Percentiles rank a stretch among this genome's conserved stretches.
phyloP scores from a whole-genome alignment of 306 rosid species.

The Prunus dulcis region DNA sequence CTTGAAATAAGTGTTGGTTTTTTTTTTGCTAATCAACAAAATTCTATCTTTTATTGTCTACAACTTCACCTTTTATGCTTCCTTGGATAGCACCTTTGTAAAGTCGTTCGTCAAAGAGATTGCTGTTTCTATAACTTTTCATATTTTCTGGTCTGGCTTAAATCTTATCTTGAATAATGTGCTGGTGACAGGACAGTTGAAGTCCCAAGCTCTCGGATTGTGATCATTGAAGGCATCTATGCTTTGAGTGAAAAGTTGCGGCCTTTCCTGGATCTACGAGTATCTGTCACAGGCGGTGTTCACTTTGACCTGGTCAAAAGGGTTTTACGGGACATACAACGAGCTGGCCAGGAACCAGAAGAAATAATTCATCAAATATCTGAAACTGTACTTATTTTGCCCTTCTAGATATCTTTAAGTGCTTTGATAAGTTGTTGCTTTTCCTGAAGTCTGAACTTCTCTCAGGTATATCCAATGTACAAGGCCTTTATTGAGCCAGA shows the following conservation, averaged over 20 bases:
- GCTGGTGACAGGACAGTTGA: constrained; percentile 81
- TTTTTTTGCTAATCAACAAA: not conserved
- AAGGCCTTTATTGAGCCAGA: constrained; percentile 99
- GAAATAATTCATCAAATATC: constrained; percentile 99
- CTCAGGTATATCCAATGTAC: constrained; percentile 97
- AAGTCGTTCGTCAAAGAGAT: not conserved
- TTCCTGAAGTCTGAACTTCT: constrained; percentile 28
- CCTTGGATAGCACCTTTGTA: not conserved
- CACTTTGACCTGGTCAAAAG: constrained; percentile 98
- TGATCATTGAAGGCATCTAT: constrained; percentile 95
- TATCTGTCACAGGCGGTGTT: constrained; percentile 98
- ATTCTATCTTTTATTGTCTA: not conserved
- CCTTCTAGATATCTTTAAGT: constrained; percentile 18
- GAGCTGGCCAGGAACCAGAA: constrained; percentile 99
- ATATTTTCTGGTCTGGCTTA: constrained; percentile 10
- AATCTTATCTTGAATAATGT: constrained; percentile 10
- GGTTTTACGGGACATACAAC: constrained; percentile 93
- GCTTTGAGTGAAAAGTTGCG: constrained; percentile 93
- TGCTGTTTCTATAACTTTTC: not conserved
- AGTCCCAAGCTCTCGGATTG: constrained; percentile 83
- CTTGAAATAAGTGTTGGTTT: not conserved
- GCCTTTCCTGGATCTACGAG: constrained; percentile 86
- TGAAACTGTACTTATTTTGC: constrained; percentile 63
- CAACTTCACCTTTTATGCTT: not conserved
- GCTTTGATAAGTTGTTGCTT: constrained; percentile 10